These are phyloP conservation scores for Blepharisma stoltei DNA, from an alignment of 73 alveolate species.

Conservation along the genomic window DNA sequence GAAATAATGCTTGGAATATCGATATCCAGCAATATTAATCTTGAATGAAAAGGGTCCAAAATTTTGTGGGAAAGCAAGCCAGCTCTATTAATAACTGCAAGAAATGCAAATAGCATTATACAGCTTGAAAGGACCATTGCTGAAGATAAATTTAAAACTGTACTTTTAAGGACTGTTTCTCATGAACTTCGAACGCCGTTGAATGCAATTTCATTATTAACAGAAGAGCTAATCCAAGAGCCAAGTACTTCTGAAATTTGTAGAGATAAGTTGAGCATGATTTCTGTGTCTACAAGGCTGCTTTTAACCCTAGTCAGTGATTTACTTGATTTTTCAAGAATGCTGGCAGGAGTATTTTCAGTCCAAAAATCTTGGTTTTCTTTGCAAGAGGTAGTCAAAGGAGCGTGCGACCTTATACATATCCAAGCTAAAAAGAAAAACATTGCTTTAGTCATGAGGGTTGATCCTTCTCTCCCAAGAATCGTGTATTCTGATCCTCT, in stretches of 20 bases:
- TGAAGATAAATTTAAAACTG: constrained; percentile 7
- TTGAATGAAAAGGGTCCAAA: too few species aligned
- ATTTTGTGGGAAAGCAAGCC: too few species aligned
- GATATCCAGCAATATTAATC: too few species aligned
- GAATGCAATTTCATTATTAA: neutral
- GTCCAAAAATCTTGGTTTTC: neutral
- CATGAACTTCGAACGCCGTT: constrained; percentile 27
- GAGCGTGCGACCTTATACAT: too few species aligned
- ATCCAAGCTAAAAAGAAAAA: too few species aligned
- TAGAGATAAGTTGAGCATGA: neutral
- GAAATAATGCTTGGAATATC: too few species aligned
- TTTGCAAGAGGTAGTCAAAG: neutral
- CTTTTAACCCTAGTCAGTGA: neutral
- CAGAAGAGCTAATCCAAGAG: neutral
- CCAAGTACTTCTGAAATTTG: neutral
- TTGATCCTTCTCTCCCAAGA: neutral
- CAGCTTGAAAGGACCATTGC: neutral
- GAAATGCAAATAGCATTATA: neutral
- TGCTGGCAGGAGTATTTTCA: neutral
- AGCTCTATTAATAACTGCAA: too few species aligned
- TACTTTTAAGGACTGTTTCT: neutral
- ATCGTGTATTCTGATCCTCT: neutral
- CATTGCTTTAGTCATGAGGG: neutral
- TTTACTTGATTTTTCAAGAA: constrained; percentile 17
- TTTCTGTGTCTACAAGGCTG: neutral